Base-by-base conservation (phyloP, 2,329 filamentous ascomycete genomes). In the Reticulascus tulasneorum region DNA sequence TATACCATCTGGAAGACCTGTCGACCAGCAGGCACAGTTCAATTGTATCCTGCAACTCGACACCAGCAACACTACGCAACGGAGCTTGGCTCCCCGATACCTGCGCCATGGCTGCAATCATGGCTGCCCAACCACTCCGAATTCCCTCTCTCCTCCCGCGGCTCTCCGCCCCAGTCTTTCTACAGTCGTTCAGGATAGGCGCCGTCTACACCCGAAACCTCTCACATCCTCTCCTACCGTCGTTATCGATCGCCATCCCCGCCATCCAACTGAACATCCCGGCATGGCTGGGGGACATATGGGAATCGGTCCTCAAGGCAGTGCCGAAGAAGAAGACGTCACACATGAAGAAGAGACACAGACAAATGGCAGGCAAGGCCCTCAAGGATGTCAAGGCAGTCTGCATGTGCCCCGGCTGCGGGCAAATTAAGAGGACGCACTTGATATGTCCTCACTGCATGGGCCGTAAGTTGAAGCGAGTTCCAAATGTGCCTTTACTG, bases 281-380 rank as follows among this genome's bases (percentile, higher is more conserved):
- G 8, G 77, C 69, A 32, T 56, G 89, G n/a, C 65, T 95, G 16
- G 81, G 78, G 37, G 86, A 85, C 45, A 81, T 98, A 53, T 97
- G 91, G 91, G 91, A 96, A 50, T 89, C 86, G 6, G 77, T 98
- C 29, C 73, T 98, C 49, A 82, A 82, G 48, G 93, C 93, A 2
- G 93, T 97, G 12, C 93, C 93, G 6, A 98, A 98, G 76, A 97
- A 95, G 71, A 98, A 97, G 77, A 94, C 89, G 22, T 96, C 91
- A 26, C 88, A 98, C 63, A 87, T 87, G 71, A 95, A 93, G 71
- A 95, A 89, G 74, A 78, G 93, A 51, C 83, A 89, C 57, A 80
- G 94, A 53, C 89, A 94, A 58, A 85, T 97, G 82, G 91, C 90
- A 17, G 93, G 93, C 55, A 98, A 98, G 68, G 91, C 82, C 28